Conservation (phyloP, 2,329 filamentous ascomycete species). For the Fusarium fujikuroi region DNA sequence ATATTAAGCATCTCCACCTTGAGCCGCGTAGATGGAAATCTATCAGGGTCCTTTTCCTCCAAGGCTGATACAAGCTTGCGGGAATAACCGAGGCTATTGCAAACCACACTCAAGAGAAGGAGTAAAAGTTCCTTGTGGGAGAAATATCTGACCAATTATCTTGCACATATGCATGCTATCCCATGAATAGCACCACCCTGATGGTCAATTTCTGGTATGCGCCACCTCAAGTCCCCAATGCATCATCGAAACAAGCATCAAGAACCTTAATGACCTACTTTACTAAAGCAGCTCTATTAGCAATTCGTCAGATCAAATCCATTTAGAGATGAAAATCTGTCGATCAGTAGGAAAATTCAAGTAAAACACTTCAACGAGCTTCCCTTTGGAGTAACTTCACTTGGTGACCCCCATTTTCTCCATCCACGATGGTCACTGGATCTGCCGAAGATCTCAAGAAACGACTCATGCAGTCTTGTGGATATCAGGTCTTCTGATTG, state of each 20-base stretch:
- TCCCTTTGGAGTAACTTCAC: neutral
- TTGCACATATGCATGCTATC: neutral
- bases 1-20: neutral
- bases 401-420: neutral
- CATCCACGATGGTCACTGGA: neutral
- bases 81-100: neutral
- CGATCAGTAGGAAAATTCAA: neutral
- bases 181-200: conserved; percentile 15
- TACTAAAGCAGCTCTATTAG: neutral
- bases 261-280: neutral
- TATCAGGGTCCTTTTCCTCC: conserved; percentile 22
- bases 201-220: conserved; percentile 4
- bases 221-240: neutral
- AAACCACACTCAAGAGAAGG: neutral
- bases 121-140: neutral
- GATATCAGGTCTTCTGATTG: conserved; percentile 3
- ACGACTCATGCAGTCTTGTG: neutral
- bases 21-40: neutral
- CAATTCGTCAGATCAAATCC: rapidly evolving
- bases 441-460: conserved; percentile 3
- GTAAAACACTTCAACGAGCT: neutral
- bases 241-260: neutral
- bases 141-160: neutral
- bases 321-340: neutral
- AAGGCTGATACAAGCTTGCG: neutral